Evolutionary conservation across 2,329 filamentous ascomycete genomes (phyloP).

Genomic region (Bimuria novae-zelandiae): DNA sequence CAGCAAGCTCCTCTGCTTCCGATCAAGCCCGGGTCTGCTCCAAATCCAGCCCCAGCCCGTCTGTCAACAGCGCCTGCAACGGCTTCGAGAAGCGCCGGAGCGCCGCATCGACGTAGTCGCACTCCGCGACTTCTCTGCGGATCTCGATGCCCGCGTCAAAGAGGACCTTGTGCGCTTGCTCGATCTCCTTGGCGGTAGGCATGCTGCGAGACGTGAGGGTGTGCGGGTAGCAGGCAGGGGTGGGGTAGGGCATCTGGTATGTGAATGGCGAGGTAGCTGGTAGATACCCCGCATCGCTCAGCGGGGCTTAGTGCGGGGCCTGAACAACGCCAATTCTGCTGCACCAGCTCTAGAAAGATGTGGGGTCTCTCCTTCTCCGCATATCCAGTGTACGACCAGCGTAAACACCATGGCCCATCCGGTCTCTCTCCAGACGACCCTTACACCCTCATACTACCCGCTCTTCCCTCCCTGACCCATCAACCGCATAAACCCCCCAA

Average conservation of each 20-base stretch:
- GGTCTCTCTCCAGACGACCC: neutral
- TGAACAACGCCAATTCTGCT: constrained; percentile 5
- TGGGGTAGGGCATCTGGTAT: neutral
- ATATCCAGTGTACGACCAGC: constrained; percentile 17
- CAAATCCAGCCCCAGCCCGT: constrained; percentile 65
- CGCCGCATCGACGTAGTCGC: constrained; percentile 60
- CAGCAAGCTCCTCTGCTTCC: constrained; percentile 56
- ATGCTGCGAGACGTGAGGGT: neutral
- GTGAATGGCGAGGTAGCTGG: neutral
- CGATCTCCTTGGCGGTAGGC: constrained; percentile 5
- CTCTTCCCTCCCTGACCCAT: neutral
- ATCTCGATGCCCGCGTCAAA: constrained; percentile 21
- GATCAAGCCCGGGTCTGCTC: constrained; percentile 57
- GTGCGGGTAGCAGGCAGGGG: neutral
- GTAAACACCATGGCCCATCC: constrained; percentile 1
- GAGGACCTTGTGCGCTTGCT: constrained; percentile 18
- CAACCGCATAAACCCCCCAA: neutral
- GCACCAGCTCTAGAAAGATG: constrained; percentile 4
- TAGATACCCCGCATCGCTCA: constrained; percentile 16
- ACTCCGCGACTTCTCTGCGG: constrained; percentile 48
- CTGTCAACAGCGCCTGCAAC: constrained; percentile 63
- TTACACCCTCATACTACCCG: too few relatives aligned
- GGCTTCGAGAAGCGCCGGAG: constrained; percentile 56
- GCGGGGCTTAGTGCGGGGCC: constrained; percentile 15
- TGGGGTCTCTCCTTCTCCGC: constrained; percentile 19